Percentiles rank a stretch among this genome's conserved stretches.
phyloP scores from a whole-genome alignment of 345 rosid species.

The Heritiera fomes region DNA sequence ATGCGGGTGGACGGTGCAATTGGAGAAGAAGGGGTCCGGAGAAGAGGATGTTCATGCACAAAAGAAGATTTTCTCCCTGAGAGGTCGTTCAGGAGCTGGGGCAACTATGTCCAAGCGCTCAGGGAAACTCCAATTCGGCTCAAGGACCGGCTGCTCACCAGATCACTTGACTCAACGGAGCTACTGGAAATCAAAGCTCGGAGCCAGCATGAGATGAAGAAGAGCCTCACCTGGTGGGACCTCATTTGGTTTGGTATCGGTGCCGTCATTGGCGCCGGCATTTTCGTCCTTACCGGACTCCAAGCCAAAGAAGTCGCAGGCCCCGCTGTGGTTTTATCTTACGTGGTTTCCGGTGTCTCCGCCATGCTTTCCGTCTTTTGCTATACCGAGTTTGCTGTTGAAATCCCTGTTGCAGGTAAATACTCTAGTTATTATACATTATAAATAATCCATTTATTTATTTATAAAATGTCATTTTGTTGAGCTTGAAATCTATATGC shows the following conservation, averaged over 20 bases:
- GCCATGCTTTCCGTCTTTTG: slow-evolving; percentile 97
- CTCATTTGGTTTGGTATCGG: slow-evolving; percentile 95
- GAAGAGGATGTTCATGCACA: slow-evolving; percentile 69
- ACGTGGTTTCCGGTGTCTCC: slow-evolving; percentile 74
- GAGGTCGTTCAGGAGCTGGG: slow-evolving; percentile 68
- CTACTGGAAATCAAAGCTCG: slow-evolving; percentile 69
- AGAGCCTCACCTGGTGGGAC: slow-evolving; percentile 86
- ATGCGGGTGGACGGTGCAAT: slow-evolving; percentile 1
- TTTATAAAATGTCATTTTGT: neutral
- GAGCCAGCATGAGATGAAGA: slow-evolving; percentile 89
- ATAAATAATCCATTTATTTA: neutral
- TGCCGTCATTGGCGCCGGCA: slow-evolving; percentile 86
- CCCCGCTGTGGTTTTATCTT: slow-evolving; percentile 86
- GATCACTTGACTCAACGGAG: slow-evolving; percentile 74
- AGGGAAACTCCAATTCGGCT: slow-evolving; percentile 59
- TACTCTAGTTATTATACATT: neutral
- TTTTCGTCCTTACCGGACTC: slow-evolving; percentile 84
- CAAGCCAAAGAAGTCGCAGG: slow-evolving; percentile 58
- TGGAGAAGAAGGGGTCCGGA: slow-evolving; percentile 39
- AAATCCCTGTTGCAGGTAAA: slow-evolving; percentile 87
- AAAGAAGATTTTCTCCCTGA: slow-evolving; percentile 81
- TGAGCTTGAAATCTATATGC: neutral
- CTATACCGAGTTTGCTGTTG: slow-evolving; percentile 92
- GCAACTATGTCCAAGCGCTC: slow-evolving; percentile 59
- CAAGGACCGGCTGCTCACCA: slow-evolving; percentile 53